phyloP scores from a whole-genome alignment of 78 protist genomes.

The Dictyostelium brefeldianum region DNA sequence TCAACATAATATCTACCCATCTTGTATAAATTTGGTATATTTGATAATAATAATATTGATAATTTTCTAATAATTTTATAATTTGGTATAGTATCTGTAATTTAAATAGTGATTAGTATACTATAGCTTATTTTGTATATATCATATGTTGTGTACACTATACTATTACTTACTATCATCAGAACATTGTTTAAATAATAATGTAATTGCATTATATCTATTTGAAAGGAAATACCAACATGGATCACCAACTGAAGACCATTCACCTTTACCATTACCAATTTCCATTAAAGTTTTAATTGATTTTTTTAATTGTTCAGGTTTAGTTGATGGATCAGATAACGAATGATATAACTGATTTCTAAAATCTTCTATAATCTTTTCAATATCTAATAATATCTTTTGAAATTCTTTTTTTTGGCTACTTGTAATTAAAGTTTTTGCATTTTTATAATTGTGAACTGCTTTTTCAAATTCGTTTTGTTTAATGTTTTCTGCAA shows the following conservation, averaged over 20 bases:
- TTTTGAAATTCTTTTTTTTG: conserved; percentile 66
- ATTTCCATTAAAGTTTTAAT: conserved; percentile 62
- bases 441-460: conserved; percentile 68
- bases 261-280: conserved; percentile 73
- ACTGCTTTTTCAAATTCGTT: conserved; percentile 58
- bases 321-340: conserved; percentile 55
- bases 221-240: conserved; percentile 71
- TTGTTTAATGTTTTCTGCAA: conserved; percentile 47
- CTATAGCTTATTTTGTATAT: no score
- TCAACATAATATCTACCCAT: conserved; percentile 61
- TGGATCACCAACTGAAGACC: conserved; percentile 48
- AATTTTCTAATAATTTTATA: conserved; percentile 51
- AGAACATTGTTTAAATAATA: conserved; percentile 48
- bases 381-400: conserved; percentile 42
- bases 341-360: conserved; percentile 5
- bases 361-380: conserved; percentile 65
- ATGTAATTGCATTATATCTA: conserved; percentile 36
- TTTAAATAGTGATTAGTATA: neutral
- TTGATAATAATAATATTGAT: conserved; percentile 63
- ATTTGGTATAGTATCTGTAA: conserved; percentile 37
- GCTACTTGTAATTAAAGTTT: conserved; percentile 33
- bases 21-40: conserved; percentile 62
- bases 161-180: conserved; percentile 29
- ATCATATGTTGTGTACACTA: neutral
- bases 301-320: conserved; percentile 36